Base-by-base conservation (phyloP, 108 stramenopile species). In the Seminavis robusta region DNA sequence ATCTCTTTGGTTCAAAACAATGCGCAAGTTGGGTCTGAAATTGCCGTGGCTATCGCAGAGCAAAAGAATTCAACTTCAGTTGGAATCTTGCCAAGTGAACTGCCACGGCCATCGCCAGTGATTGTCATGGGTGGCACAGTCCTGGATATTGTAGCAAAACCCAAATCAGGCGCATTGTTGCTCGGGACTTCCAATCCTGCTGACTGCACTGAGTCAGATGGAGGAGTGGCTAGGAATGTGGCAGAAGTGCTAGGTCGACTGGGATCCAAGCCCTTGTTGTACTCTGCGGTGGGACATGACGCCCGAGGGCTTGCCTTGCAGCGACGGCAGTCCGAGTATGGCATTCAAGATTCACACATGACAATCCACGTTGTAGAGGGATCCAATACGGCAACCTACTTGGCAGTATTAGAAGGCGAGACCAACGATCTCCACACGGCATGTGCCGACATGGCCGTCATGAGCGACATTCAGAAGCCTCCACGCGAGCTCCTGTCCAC, bases 1-100 rank as follows among this genome's bases (percentile, higher is more conserved):
- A 90, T 97, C 31, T 80, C 89, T 8, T 67, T 99, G 41, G 96
- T 99, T 23, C 77, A 77, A 56, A 74, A 82, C 42, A 98, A 98
- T 76, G 95, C 93, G 13, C 24, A 41, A 20, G 81, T 97, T 10
- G 97, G 96, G 17, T 86, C 95, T 3, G 80, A 85, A 9, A 91
- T 99, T 61, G 97, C 97, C 19, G 68, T 67, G 15, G 88, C 81
- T 21, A 69, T 96, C 48, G 72, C 80, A 10, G 20, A 57, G 36
- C 43, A 46, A 20, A n/a, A n/a, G n/a, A n/a, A n/a, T n/a, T n/a
- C n/a, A n/a, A n/a, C n/a, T n/a, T n/a, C n/a, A n/a, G n/a, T n/a
- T n/a, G 17, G 29, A 9, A 5, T 4, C 24, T 21, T 8, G 21
- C 4, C 19, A 8, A 56, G 44, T 15, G 8, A 8, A 8, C 9